Evolutionary conservation across 2,329 filamentous ascomycete genomes (phyloP), one percentile per base, ranked within the genome.

Genomic region (Cephalotrichum gorgonifer): DNA sequence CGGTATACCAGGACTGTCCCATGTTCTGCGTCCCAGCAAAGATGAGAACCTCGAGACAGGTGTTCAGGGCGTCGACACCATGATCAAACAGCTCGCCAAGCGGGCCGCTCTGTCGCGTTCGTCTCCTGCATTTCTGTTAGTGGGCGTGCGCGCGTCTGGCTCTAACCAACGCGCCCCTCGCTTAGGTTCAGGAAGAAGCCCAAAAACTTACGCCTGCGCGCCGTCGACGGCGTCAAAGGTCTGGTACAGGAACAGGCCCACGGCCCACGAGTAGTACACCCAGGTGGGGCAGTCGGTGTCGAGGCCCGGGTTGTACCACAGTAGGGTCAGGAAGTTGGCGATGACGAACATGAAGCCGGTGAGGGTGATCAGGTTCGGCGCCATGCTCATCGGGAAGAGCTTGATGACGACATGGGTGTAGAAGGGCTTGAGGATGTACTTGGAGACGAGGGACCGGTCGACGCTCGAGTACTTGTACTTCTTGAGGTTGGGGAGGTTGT

Each of bases 191-290:
- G 44, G 17, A 6, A 20, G 28, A 42, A 9, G 20, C 76, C 49
- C 42, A 14, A 50, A 14, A 53, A 78, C 85, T 64, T 74, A 88
- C 82, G 93, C 93, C 65, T 98, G 93, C 27, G 85, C 79, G 47
- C 93, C 93, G 67, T 98, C 93, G 25, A 97, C 89, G 2, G 91
- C 93, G 68, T 98, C 93, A 68, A 98, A 96, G 1, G 91, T 97
- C 76, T 98, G 93, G 68, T 98, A 98, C 47, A 97, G 66, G 64
- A 97, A 96, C 56, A 98, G 70, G 2, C 93, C 93, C 28, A 86
- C 66, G 4, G 90, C 85, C 87, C 90, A 98, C 60, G 81, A 86
- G 56, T 85, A 86, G 72, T 98, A 98, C 15, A 98, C 91, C 93
- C 93, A 98, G 2, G 79, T 64, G 9, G 93, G 93, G 63, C 91